A percentile compares a stretch with the other conserved stretches of the same genome.
Evolutionary conservation across 306 rosid species (phyloP).

Genomic region (Lithocarpus polystachyus): DNA sequence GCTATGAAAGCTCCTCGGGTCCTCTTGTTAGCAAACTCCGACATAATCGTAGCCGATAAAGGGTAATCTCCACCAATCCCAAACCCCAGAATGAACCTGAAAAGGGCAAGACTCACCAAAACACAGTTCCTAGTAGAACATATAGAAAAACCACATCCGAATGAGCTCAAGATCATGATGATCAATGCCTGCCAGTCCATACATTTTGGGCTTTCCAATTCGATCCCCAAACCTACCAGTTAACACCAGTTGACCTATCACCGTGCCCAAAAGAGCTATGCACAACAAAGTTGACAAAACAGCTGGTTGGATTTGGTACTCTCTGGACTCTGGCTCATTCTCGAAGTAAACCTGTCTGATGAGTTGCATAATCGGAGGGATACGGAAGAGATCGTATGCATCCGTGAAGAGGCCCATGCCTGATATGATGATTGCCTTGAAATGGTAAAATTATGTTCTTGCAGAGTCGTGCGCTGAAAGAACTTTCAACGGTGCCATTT

Average conservation of each 20-base stretch:
- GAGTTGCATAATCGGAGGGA: conserved; percentile 49
- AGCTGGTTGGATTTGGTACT: not conserved
- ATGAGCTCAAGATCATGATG: conserved; percentile 51
- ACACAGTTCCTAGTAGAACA: conserved; percentile 44
- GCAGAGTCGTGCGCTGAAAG: conserved; percentile 64
- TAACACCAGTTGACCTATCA: conserved; percentile 52
- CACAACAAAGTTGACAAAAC: conserved; percentile 39
- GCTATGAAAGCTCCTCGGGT: conserved; percentile 80
- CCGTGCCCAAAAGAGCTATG: conserved; percentile 48
- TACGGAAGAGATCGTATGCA: conserved; percentile 65
- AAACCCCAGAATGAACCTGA: conserved; percentile 61
- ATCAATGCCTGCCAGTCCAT: conserved; percentile 50
- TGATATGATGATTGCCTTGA: conserved; percentile 73
- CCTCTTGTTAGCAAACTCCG: conserved; percentile 72
- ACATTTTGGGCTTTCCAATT: conserved; percentile 50
- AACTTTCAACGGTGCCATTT: conserved; percentile 46
- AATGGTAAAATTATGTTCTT: conserved; percentile 63
- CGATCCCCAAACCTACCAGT: conserved; percentile 60
- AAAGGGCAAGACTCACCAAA: conserved; percentile 46
- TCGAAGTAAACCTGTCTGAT: conserved; percentile 51
- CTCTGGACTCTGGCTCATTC: not conserved
- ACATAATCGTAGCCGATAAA: conserved; percentile 72
- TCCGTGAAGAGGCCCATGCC: conserved; percentile 87
- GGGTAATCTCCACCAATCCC: conserved; percentile 92
- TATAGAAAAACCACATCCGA: conserved; percentile 63